Evolutionary conservation across 225 moss, liverwort and hornwort species (phyloP), one percentile per base, ranked within the genome.

Genomic region (Sphagnum tenellum): DNA sequence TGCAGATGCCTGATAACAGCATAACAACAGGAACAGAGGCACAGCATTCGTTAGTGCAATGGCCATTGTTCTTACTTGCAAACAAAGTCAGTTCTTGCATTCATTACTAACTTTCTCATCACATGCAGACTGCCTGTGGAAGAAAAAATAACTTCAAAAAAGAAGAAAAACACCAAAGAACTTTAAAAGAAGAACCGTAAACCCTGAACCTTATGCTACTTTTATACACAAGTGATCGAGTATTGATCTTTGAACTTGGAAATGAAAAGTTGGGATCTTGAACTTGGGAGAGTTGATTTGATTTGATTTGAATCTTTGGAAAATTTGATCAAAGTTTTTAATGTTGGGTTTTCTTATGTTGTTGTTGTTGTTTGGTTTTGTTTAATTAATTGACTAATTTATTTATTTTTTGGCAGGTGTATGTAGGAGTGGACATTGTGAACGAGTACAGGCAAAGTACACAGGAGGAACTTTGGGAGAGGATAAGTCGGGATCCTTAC

Each of bases 11-110:
- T 4, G 75, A 78, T 66, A 98, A 98, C 58, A 74, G 46, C 47
- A 67, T 66, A 63, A 78, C 66, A 12, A 74, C 77, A 63, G 74
- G 67, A 57, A 59, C 76, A 44, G 54, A 64, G 13, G 85, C 73
- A 48, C 60, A 75, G 61, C 67, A 86, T 56, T 14, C 65, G 65
- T 56, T 90, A 74, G 96, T 98, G 50, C 92, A 98, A 71, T 98
- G 92, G 92, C 96, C 96, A 46, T 79, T 98, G 48, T 98, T 93
- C 75, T 74, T 98, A 51, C 92, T 98, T 70, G 96, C 92, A 14
- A 98, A 98, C 65, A 98, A 98, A 89, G 96, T 96, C 55, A 29
- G 29, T 29, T 29, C 29, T 29, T 29, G 29, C 29, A 1, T 29
- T 29, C 29, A 0, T 29, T 29, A 29, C 29, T 29, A 29, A 29